Percentiles rank a stretch among this genome's conserved stretches.
Evolutionary conservation across 352 stramenopile species (phyloP).

Genomic region (Pythium rhizo-oryzae): DNA sequence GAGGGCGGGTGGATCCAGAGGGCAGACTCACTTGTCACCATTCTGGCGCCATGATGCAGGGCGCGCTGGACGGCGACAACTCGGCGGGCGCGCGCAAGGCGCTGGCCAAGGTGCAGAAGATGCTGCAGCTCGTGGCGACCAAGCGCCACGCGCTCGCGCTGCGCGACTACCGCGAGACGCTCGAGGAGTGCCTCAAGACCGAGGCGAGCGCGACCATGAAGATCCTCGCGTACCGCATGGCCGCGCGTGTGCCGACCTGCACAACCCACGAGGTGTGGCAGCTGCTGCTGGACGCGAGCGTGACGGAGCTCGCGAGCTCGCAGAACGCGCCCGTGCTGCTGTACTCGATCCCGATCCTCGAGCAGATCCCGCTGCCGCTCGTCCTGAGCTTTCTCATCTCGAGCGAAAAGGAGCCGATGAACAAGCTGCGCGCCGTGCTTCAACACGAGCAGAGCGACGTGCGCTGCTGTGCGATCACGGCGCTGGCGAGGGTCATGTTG

Average conservation of each 20-base stretch:
- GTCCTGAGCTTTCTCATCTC: constrained; percentile 70
- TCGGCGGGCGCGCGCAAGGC: constrained; percentile 49
- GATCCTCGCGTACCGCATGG: constrained; percentile 73
- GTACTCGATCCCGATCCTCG: constrained; percentile 54
- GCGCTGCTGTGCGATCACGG: constrained; percentile 57
- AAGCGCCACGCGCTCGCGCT: constrained; percentile 62
- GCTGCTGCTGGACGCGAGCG: constrained; percentile 59
- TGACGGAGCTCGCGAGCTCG: constrained; percentile 67
- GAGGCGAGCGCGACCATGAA: constrained; percentile 65
- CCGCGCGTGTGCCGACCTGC: constrained; percentile 48
- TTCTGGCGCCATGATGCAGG: constrained; percentile 39
- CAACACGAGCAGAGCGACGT: constrained; percentile 68
- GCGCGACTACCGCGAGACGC: constrained; percentile 56
- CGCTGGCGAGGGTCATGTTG: constrained; percentile 57
- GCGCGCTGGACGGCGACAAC: constrained; percentile 44
- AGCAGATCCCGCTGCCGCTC: constrained; percentile 57
- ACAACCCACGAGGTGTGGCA: constrained; percentile 62
- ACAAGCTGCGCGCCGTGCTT: constrained; percentile 69
- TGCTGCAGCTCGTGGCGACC: constrained; percentile 55
- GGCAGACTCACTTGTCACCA: too few relatives aligned
- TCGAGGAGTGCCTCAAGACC: constrained; percentile 74
- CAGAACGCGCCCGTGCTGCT: constrained; percentile 58
- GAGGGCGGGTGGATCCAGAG: too few relatives aligned
- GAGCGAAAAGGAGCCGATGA: constrained; percentile 75
- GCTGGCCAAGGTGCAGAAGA: constrained; percentile 59